Evolutionary conservation across 495 filamentous ascomycete species (phyloP).

Genomic region (Xylaria scruposa): DNA sequence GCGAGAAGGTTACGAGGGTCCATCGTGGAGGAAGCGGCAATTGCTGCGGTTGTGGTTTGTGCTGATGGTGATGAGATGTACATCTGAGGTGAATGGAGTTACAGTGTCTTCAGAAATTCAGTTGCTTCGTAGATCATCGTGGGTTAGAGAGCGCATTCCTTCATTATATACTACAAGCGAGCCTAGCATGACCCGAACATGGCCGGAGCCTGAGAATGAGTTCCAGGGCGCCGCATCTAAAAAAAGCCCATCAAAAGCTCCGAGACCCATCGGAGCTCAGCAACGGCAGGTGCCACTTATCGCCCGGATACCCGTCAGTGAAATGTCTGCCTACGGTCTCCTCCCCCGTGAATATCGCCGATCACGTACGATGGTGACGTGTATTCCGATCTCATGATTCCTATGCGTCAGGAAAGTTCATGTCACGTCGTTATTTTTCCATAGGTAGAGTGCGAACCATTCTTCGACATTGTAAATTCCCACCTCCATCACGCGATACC

Average conservation of each 20-base stretch:
- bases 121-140: background rate
- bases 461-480: background rate
- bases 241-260: slow-evolving; percentile 10
- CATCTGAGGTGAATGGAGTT: background rate
- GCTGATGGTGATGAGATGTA: slow-evolving; percentile 14
- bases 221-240: background rate
- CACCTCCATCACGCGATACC: background rate
- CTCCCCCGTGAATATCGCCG: background rate
- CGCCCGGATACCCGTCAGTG: background rate
- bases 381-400: background rate
- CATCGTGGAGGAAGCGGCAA: slow-evolving; percentile 5
- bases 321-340: background rate
- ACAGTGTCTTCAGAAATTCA: background rate
- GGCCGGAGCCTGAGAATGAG: slow-evolving; percentile 1
- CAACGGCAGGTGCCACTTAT: background rate
- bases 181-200: background rate
- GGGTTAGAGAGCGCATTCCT: background rate
- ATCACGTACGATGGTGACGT: background rate
- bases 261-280: slow-evolving; percentile 16
- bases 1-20: slow-evolving; percentile 28
- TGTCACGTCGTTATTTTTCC: background rate
- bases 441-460: background rate
- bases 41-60: background rate
- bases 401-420: background rate
- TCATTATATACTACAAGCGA: slow-evolving; percentile 6